Evolutionary conservation across 164 flowering plant genomes (phyloP).

Genomic region (Cinnamomum micranthum): DNA sequence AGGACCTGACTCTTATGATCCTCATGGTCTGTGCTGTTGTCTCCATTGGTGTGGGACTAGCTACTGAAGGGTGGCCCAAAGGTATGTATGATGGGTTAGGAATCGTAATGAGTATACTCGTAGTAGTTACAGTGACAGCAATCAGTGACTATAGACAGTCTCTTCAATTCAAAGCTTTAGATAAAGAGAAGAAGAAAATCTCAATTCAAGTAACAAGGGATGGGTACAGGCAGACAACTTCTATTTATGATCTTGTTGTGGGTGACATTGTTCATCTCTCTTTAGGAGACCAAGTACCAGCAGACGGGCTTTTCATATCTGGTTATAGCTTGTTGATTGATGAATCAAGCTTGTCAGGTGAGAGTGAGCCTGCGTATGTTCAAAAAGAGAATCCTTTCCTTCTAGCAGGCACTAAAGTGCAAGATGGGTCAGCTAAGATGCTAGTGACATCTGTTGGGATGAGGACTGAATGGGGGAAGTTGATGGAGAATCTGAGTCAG

Average conservation of each 20-base stretch:
- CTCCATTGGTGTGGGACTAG: conserved; percentile 42
- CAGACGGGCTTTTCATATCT: conserved; percentile 42
- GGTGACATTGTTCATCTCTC: conserved; percentile 46
- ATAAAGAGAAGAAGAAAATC: conserved; percentile 47
- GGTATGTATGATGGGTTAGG: conserved; percentile 52
- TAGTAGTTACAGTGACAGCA: conserved; percentile 46
- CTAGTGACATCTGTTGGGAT: conserved; percentile 50
- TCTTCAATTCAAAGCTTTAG: conserved; percentile 42
- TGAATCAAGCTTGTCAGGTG: conserved; percentile 53
- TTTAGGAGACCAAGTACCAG: conserved; percentile 49
- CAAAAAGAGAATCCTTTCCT: conserved; percentile 37
- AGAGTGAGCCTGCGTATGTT: conserved; percentile 35
- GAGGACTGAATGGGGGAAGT: conserved; percentile 57
- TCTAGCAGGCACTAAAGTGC: conserved; percentile 46
- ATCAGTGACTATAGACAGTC: conserved; percentile 50
- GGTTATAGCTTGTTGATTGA: conserved; percentile 42
- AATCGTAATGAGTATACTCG: conserved; percentile 36
- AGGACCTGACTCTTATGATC: conserved; percentile 44
- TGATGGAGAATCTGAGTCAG: conserved; percentile 48
- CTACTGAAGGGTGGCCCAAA: conserved; percentile 47
- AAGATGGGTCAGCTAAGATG: conserved; percentile 53
- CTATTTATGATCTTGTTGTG: conserved; percentile 44
- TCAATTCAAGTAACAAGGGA: conserved; percentile 40
- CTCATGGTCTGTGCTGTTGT: conserved; percentile 46
- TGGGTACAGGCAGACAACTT: conserved; percentile 38